Evolutionary conservation across 306 rosid genomes (phyloP).

Genomic region (Cercis canadensis): DNA sequence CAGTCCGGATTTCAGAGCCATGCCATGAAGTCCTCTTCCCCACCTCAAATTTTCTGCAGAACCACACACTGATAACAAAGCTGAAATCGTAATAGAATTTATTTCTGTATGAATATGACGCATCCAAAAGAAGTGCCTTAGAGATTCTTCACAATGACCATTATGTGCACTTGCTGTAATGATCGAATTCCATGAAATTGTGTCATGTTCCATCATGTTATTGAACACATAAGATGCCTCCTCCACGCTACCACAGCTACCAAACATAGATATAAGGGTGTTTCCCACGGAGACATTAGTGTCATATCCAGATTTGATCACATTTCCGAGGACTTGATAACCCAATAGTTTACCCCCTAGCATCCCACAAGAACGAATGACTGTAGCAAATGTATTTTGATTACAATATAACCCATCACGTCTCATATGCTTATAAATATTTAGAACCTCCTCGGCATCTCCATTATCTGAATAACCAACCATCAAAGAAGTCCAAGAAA

Average conservation of each 20-base stretch:
- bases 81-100: constrained; percentile 66
- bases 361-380: constrained; percentile 75
- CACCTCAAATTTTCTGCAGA: constrained; percentile 63
- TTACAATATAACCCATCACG: constrained; percentile 50
- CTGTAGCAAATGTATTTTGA: constrained; percentile 71
- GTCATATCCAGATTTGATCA: constrained; percentile 67
- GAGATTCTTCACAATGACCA: constrained; percentile 63
- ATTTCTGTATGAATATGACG: constrained; percentile 50
- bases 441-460: constrained; percentile 57
- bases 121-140: constrained; percentile 63
- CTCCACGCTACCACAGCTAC: constrained; percentile 56
- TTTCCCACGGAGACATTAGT: constrained; percentile 72
- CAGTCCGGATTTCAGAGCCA: constrained; percentile 69
- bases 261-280: constrained; percentile 79
- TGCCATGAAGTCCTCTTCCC: constrained; percentile 81
- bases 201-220: constrained; percentile 74
- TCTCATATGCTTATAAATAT: constrained; percentile 61
- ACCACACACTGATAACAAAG: constrained; percentile 68
- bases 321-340: constrained; percentile 71
- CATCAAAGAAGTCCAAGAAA: constrained; percentile 96
- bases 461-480: constrained; percentile 66
- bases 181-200: constrained; percentile 92
- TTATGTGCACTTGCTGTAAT: constrained; percentile 70
- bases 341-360: constrained; percentile 67
- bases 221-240: constrained; percentile 72